phyloP scores from a whole-genome alignment of 116 monocot species.

The Trichopus zeylanicus region DNA sequence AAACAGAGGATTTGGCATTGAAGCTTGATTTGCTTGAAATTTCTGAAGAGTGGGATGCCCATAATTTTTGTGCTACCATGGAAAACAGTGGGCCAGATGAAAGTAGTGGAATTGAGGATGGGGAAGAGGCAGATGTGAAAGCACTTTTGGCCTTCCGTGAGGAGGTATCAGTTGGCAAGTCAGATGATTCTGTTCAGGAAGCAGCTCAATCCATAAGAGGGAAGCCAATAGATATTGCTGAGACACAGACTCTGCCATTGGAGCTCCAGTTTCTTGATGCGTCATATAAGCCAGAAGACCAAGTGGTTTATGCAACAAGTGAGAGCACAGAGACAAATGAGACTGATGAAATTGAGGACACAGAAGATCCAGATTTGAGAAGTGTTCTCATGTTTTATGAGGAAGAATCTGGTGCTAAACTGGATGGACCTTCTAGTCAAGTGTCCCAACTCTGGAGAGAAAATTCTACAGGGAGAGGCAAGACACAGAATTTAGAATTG shows the following conservation, averaged over 20 bases:
- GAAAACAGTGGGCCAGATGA: neutral
- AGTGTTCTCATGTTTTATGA: too few relatives aligned
- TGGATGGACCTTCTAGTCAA: too few relatives aligned
- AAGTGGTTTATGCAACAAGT: too few relatives aligned
- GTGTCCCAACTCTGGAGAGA: neutral
- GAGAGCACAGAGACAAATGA: too few relatives aligned
- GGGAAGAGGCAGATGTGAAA: neutral
- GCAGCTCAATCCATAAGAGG: neutral
- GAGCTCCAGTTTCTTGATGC: too few relatives aligned
- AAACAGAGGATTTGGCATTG: neutral
- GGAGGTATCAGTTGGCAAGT: neutral
- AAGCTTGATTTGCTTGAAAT: neutral
- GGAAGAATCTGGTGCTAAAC: too few relatives aligned
- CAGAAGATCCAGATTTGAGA: too few relatives aligned
- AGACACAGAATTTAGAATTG: neutral
- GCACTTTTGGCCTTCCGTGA: neutral
- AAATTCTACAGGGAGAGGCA: neutral
- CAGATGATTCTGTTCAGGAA: too few relatives aligned
- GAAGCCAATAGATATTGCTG: too few relatives aligned
- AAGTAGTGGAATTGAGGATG: neutral
- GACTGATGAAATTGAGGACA: too few relatives aligned
- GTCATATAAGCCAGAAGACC: too few relatives aligned
- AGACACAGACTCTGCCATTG: too few relatives aligned
- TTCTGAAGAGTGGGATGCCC: neutral
- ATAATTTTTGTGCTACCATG: neutral